Conservation (phyloP, 345 rosid genomes). For the Rhizophora apiculata region DNA sequence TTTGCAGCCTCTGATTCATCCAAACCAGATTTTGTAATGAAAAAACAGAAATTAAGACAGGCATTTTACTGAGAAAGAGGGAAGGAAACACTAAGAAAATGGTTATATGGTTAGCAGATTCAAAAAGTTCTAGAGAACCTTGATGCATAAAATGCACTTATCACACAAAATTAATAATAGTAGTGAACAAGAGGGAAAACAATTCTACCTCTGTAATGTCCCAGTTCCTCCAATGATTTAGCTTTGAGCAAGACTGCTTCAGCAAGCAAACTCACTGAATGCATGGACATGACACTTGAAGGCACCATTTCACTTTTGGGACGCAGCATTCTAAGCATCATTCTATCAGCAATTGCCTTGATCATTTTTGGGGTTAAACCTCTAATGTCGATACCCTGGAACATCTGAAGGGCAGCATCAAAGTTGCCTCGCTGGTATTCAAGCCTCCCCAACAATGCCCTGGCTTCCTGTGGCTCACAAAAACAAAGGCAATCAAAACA, state of each 20-base stretch:
- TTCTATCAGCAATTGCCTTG: slow-evolving; percentile 61
- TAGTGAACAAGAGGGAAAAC: background rate
- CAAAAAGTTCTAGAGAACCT: no score
- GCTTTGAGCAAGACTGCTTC: slow-evolving; percentile 93
- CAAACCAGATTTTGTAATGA: slow-evolving; percentile 10
- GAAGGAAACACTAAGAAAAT: no score
- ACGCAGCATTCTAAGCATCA: slow-evolving; percentile 50
- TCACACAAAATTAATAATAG: background rate
- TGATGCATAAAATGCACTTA: background rate
- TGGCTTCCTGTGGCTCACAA: slow-evolving; percentile 66
- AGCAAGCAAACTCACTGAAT: slow-evolving; percentile 81
- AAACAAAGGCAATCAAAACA: background rate
- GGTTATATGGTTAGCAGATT: no score
- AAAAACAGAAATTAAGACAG: background rate
- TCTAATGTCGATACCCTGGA: slow-evolving; percentile 78
- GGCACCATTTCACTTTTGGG: slow-evolving; percentile 47
- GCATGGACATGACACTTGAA: slow-evolving; percentile 67
- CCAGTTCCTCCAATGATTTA: slow-evolving; percentile 73
- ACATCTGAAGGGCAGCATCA: slow-evolving; percentile 92
- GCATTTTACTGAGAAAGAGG: no score
- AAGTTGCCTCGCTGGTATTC: slow-evolving; percentile 90
- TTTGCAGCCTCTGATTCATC: slow-evolving; percentile 77
- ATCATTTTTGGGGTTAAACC: slow-evolving; percentile 63
- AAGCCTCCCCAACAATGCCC: slow-evolving; percentile 90
- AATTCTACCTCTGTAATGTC: slow-evolving; percentile 50